Conservation (phyloP, 257 asterid genomes). For the Ajuga chamaepitys region DNA sequence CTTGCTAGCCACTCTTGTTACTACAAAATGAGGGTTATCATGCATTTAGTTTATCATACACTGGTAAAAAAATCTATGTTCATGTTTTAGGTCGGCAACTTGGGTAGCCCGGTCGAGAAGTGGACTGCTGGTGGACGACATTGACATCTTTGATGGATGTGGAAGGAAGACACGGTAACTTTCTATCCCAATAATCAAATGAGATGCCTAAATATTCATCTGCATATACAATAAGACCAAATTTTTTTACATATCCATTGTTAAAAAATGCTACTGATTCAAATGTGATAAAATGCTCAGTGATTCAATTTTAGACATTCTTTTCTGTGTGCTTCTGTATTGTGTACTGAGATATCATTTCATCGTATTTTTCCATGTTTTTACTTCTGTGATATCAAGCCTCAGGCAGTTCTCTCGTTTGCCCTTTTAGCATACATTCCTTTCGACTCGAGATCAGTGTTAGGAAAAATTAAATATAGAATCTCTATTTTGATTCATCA, state of each 20-base stretch:
- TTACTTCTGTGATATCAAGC: not conserved
- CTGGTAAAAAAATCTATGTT: too few species aligned
- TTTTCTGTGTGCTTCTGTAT: not conserved
- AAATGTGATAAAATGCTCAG: too few species aligned
- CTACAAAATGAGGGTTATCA: not conserved
- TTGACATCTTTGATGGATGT: too few species aligned
- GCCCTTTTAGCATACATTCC: not conserved
- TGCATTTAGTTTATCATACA: not conserved
- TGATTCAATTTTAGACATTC: not conserved
- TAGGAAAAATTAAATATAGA: not conserved
- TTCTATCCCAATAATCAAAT: too few species aligned
- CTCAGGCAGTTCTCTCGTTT: not conserved
- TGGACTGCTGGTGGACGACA: too few species aligned
- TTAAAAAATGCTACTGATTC: too few species aligned
- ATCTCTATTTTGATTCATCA: constrained; percentile 3
- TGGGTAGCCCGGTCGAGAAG: too few species aligned
- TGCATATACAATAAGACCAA: too few species aligned
- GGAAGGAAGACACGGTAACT: too few species aligned
- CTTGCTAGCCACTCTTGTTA: not conserved
- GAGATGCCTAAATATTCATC: too few species aligned
- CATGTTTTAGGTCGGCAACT: too few species aligned
- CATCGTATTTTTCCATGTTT: not conserved
- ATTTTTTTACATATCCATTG: too few species aligned
- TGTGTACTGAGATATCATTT: not conserved
- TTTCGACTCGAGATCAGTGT: not conserved